Base-by-base conservation (phyloP, 352 stramenopile species). In the Globisporangium heterothallicum region DNA sequence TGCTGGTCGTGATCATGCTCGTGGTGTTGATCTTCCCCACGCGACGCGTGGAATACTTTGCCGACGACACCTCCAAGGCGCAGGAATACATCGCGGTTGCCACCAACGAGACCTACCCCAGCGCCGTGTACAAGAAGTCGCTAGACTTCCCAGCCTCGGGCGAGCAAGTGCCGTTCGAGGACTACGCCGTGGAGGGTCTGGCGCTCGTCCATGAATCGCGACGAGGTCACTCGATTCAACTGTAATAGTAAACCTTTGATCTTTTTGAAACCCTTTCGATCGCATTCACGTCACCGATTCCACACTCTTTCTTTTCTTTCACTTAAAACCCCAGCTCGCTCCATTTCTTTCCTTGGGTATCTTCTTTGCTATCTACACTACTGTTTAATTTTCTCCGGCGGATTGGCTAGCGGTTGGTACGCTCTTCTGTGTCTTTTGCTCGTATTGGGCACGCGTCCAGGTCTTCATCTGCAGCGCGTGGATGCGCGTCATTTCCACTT, bases 381-480 rank as follows among this genome's bases (percentile, higher is more conserved):
- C 3, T 9, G 7, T 46, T 49, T 83, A 87, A 50, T 85, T 70
- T 51, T 87, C 76, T 24, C 61, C 72, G 25, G 72, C 68, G 14
- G 68, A 69, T 63, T 88, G 70, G 24, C 51, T 73, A 35, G 62
- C 27, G 21, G 38, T 24, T 0, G 75, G 68, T 64, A 84, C 35
- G 25, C 71, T 62, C 64, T 85, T 68, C 48, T 83, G 63, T 63
- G 78, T 90, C 74, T 89, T 89, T 52, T 88, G 74, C 61, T 85
- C 72, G 61, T 90, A 92, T 68, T 92, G 81, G 53, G 62, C 64
- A 14, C 74, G 73, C 53, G 81, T 92, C 81, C 81, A 92, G 27
- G 78, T 92, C 68, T 90, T 90, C 78, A 92, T 89, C 55, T 88
- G 77, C 53, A 92, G 68, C 62, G 82, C 82, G 61, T 92, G 82